Conservation (phyloP, 140 eudicot genomes). For the Senecio squalidus region DNA sequence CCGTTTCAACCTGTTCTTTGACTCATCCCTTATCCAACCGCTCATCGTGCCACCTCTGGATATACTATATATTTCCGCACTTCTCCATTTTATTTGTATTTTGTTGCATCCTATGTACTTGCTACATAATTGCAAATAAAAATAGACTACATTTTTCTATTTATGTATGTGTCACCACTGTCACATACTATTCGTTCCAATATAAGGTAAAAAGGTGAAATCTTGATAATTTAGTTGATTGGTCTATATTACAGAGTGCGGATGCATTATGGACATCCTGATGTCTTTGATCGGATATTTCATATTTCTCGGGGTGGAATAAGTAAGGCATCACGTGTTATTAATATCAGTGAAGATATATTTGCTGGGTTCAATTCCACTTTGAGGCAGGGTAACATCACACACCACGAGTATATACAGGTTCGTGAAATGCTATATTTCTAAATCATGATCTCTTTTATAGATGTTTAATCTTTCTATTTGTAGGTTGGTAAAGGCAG, state of each 20-base stretch:
- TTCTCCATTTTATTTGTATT: background rate
- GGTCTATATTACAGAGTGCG: slow-evolving; percentile 72
- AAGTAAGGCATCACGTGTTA: slow-evolving; percentile 97
- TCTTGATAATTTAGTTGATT: slow-evolving; percentile 8
- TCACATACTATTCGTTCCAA: background rate
- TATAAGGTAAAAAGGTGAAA: background rate
- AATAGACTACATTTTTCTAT: too few species aligned
- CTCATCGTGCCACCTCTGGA: too few species aligned
- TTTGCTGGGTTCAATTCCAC: slow-evolving; percentile 98
- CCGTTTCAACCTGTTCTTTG: too few species aligned
- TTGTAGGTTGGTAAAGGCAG: slow-evolving; percentile 95
- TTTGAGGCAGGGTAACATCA: slow-evolving; percentile 93
- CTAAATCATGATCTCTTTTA: background rate
- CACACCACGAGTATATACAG: slow-evolving; percentile 98
- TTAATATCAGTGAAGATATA: slow-evolving; percentile 91
- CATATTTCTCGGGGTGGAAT: slow-evolving; percentile 96
- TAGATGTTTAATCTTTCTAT: slow-evolving; percentile 8
- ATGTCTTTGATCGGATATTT: slow-evolving; percentile 91
- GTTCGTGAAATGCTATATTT: slow-evolving; percentile 26
- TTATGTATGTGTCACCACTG: background rate
- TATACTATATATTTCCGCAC: background rate
- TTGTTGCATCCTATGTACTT: background rate
- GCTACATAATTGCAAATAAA: background rate
- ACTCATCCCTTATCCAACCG: too few species aligned
- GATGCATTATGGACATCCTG: slow-evolving; percentile 99